Percentiles rank a stretch among this genome's conserved stretches.
phyloP scores from a whole-genome alignment of 2,329 filamentous ascomycete genomes.

The Gliomastix tumulicola region DNA sequence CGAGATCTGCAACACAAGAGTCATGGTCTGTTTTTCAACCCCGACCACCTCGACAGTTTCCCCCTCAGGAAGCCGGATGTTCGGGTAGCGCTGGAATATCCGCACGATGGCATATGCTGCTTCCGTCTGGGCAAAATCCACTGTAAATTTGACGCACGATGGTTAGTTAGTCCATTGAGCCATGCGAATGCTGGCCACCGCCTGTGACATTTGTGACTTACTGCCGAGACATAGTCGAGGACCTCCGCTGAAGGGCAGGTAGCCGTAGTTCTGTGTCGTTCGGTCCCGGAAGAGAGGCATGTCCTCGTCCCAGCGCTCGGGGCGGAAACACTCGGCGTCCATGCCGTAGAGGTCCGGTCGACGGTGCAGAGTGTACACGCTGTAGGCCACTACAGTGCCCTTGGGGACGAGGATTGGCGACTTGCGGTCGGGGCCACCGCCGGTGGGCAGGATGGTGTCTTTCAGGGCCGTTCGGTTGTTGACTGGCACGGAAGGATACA shows the following conservation, averaged over 20 bases:
- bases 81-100: slow-evolving; percentile 12
- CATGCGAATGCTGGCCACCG: too few relatives aligned
- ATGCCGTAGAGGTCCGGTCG: slow-evolving; percentile 21
- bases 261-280: slow-evolving; percentile 14
- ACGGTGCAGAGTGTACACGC: slow-evolving; percentile 28
- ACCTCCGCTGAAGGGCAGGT: slow-evolving; percentile 32
- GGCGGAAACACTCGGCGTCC: slow-evolving; percentile 25
- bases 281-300: too few relatives aligned
- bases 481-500: slow-evolving; percentile 10
- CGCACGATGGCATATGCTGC: slow-evolving; percentile 11
- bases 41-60: slow-evolving; percentile 12
- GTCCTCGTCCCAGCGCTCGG: slow-evolving; percentile 26
- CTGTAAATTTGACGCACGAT: slow-evolving; percentile 7
- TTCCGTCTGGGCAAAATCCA: slow-evolving; percentile 15
- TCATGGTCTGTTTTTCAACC: slow-evolving; percentile 11
- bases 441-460: slow-evolving; percentile 4
- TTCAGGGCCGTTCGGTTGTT: slow-evolving; percentile 2
- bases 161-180: background rate
- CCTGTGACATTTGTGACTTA: too few relatives aligned
- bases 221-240: slow-evolving; percentile 31
- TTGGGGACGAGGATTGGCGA: slow-evolving; percentile 1
- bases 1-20: too few relatives aligned
- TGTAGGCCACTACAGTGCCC: background rate
- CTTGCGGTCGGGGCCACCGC: slow-evolving; percentile 4
- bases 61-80: slow-evolving; percentile 8